Percentiles rank a stretch among this genome's conserved stretches.
Evolutionary conservation across 73 alveolate genomes (phyloP).

Genomic region (Paramecium sonneborni): DNA sequence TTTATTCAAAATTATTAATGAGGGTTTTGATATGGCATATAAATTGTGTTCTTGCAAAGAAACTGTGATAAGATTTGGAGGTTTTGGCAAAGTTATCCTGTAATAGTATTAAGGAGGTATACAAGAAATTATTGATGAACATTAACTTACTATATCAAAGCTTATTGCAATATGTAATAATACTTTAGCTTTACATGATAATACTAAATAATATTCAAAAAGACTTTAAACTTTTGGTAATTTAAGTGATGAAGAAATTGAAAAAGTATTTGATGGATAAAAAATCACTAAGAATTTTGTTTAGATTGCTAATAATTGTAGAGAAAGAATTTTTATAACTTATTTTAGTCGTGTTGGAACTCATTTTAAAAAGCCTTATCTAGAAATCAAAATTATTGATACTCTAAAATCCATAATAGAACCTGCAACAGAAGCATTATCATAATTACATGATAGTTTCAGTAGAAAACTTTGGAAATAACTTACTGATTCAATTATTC

Average conservation of each 20-base stretch:
- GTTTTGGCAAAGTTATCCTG: neutral
- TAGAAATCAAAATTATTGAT: neutral
- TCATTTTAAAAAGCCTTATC: neutral
- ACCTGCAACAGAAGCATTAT: neutral
- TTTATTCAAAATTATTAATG: conserved; percentile 52
- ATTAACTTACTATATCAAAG: neutral
- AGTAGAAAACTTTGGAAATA: neutral
- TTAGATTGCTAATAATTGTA: neutral
- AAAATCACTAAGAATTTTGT: neutral
- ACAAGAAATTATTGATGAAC: neutral
- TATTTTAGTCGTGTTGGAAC: neutral
- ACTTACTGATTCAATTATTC: neutral
- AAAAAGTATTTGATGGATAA: neutral
- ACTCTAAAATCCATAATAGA: neutral
- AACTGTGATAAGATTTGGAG: neutral
- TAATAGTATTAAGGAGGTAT: neutral
- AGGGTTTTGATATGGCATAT: conserved; percentile 51
- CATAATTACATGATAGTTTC: conserved; percentile 1
- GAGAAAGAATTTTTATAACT: neutral
- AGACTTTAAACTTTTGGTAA: neutral
- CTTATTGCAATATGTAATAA: neutral
- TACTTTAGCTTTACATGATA: neutral
- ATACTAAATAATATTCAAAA: neutral
- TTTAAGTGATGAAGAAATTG: neutral
- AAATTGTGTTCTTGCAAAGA: neutral